Percentiles rank a stretch among this genome's conserved stretches.
Evolutionary conservation across 2,329 filamentous ascomycete species (phyloP).

Genomic region (Aspergillus fijiensis): DNA sequence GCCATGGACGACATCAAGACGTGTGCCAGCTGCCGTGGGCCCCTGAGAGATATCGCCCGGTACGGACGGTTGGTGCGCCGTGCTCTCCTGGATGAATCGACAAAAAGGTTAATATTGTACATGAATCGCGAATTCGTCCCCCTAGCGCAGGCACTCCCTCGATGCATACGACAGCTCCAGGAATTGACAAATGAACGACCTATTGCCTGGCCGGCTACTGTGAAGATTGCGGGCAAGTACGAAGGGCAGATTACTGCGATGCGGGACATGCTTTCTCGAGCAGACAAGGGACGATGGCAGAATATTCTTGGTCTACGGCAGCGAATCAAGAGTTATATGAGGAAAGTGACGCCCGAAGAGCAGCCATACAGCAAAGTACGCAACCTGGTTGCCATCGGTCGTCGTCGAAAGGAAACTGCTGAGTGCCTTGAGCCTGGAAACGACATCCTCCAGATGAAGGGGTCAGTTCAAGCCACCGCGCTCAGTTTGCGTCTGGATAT

Average conservation of each 20-base stretch:
- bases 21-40: conserved; percentile 61
- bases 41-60: conserved; percentile 57
- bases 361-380: conserved; percentile 41
- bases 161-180: conserved; percentile 28
- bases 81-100: conserved; percentile 60
- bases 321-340: conserved; percentile 31
- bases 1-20: conserved; percentile 50
- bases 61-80: conserved; percentile 64
- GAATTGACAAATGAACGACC: not conserved
- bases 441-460: conserved; percentile 38
- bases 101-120: conserved; percentile 62
- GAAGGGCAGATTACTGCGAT: conserved; percentile 18
- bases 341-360: conserved; percentile 36
- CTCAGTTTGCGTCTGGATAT: conserved; percentile 54
- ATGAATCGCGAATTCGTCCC: conserved; percentile 45
- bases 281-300: conserved; percentile 18
- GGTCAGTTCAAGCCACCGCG: conserved; percentile 44
- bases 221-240: conserved; percentile 16
- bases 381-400: conserved; percentile 35
- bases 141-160: conserved; percentile 38
- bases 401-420: conserved; percentile 25
- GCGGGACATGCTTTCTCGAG: too few relatives aligned
- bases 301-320: conserved; percentile 29
- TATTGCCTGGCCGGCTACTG: not conserved
- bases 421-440: conserved; percentile 26